Evolutionary conservation across 225 moss, liverwort and hornwort genomes (phyloP), one percentile per base, ranked within the genome.

Genomic region (Pleurozium schreberi): DNA sequence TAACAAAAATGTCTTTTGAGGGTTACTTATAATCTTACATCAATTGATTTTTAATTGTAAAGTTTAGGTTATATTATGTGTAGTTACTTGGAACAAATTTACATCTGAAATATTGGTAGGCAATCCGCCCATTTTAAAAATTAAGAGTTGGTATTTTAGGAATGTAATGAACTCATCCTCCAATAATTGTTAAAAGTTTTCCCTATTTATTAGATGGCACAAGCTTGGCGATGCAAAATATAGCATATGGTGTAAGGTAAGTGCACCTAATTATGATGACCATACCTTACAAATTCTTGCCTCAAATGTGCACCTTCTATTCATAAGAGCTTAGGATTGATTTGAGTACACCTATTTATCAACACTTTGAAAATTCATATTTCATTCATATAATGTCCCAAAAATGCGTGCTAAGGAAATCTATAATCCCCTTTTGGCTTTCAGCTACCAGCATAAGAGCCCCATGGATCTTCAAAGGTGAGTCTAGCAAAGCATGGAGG

Each of bases 391-490:
- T 18, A 42, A n/a, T 19, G 27, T 10, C 8, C 11, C 2, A 28
- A 58, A 26, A 58, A 19, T 28, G 59, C 12, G 42, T 42, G 5
- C 28, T 8, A 7, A 7, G 0, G 2, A 28, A 58, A 40, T 40
- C 11, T 27, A 11, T 8, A 8, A n/a, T 18, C 5, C 0, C 2
- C 5, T 42, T 19, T 38, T 12, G 8, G 1, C 28, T 80, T 80
- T 42, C 8, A n/a, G 0, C 23, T 22, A 53, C 22, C 7, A 50
- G 0, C 3, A 0, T 9, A 36, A 27, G 2, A 57, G 7, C n/a
- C n/a, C 16, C 1, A 17, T 0, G 7, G 3, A 79, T 17, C 11
- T n/a, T 79, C 27, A 57, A 57, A 0, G 57, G 4, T 40, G 10
- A n/a, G 11, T 18, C 8, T 4, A 1, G 0, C 6, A 28, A 73